Percentiles rank a stretch among this genome's conserved stretches.
These are phyloP conservation scores for Paxillus involutus DNA, from an alignment of 768 basidiomycete genomes.

Conservation along the genomic window DNA sequence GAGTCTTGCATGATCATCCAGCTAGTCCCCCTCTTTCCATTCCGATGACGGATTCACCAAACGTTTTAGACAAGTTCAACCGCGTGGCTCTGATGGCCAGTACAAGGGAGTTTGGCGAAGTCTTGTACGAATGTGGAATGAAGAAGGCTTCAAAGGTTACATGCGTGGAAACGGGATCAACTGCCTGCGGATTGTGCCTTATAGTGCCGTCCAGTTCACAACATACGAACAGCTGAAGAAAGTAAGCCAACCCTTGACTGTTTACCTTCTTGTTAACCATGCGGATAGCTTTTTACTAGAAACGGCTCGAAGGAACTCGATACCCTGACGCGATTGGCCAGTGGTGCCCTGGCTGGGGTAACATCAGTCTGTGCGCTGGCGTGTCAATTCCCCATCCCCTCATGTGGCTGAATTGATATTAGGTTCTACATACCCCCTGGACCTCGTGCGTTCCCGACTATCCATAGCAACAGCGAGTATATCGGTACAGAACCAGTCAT, in stretches of 20 bases:
- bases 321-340: constrained; percentile 81
- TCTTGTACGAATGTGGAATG: constrained; percentile 81
- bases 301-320: constrained; percentile 76
- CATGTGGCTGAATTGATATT: constrained; percentile 7
- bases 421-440: constrained; percentile 91
- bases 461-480: constrained; percentile 92
- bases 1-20: constrained; percentile 29
- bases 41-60: constrained; percentile 1
- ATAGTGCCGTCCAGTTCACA: constrained; percentile 84
- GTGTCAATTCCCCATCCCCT: constrained; percentile 5
- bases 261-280: constrained; percentile 27
- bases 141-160: constrained; percentile 90
- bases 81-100: constrained; percentile 54
- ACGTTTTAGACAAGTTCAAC: constrained; percentile 82
- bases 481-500: constrained; percentile 33
- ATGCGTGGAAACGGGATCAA: constrained; percentile 96
- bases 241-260: constrained; percentile 37
- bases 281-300: constrained; percentile 61
- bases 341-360: constrained; percentile 91
- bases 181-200: constrained; percentile 91
- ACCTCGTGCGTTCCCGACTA: constrained; percentile 88
- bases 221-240: constrained; percentile 92
- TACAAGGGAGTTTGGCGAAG: constrained; percentile 87
- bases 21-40: neutral
- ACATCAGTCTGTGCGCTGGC: constrained; percentile 82